Evolutionary conservation across 192 early-diverging fungal species (phyloP).

Genomic region (Coemansia sp.): DNA sequence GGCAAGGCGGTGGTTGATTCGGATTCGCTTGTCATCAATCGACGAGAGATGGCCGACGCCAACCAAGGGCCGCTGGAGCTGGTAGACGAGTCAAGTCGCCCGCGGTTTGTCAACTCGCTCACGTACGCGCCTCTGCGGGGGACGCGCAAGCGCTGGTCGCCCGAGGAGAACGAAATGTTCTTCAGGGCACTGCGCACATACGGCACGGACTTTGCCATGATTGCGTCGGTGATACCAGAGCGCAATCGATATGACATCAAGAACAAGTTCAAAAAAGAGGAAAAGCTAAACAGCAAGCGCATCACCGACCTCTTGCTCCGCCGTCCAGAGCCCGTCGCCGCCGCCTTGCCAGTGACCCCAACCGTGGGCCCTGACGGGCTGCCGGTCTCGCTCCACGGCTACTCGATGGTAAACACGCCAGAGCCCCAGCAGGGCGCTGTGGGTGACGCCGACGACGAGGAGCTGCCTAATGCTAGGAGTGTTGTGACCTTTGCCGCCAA

Average conservation of each 20-base stretch:
- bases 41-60: slow-evolving; percentile 33
- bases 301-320: slow-evolving; percentile 40
- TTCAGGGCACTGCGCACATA: slow-evolving; percentile 35
- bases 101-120: slow-evolving; percentile 45
- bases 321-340: slow-evolving; percentile 9
- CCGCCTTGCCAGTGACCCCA: neutral
- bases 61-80: slow-evolving; percentile 32
- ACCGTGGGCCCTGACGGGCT: slow-evolving; percentile 2
- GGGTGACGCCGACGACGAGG: neutral
- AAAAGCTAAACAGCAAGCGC: slow-evolving; percentile 15
- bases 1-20: slow-evolving; percentile 48
- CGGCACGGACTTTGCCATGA: slow-evolving; percentile 53
- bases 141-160: slow-evolving; percentile 38
- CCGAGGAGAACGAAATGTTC: slow-evolving; percentile 45
- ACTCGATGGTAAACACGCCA: slow-evolving; percentile 20
- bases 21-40: slow-evolving; percentile 45
- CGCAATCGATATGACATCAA: slow-evolving; percentile 45
- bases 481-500: neutral
- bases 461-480: slow-evolving; percentile 5
- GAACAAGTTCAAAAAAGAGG: slow-evolving; percentile 54
- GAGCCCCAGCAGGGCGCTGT: neutral
- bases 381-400: slow-evolving; percentile 14
- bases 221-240: slow-evolving; percentile 26
- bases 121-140: slow-evolving; percentile 38
- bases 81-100: slow-evolving; percentile 42